Evolutionary conservation across 2,329 filamentous ascomycete genomes (phyloP).

Genomic region (Claviceps citrina): DNA sequence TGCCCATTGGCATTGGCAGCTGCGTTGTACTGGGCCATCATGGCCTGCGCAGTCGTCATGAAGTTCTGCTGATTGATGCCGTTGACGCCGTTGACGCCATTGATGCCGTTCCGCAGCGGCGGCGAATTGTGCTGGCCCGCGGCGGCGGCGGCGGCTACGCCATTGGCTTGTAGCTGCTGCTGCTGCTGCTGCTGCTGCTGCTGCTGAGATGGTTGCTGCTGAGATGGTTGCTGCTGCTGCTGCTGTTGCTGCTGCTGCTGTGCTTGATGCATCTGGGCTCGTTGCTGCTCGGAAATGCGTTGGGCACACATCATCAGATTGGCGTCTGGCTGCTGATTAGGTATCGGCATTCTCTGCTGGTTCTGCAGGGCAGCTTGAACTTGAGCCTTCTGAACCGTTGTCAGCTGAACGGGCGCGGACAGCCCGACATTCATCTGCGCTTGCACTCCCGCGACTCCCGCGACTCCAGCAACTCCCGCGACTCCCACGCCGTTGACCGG

Average conservation of each 20-base stretch:
- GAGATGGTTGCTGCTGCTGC: constrained; percentile 17
- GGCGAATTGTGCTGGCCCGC: constrained; percentile 28
- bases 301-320: constrained; percentile 48
- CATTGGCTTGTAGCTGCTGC: constrained; percentile 15
- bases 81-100: constrained; percentile 26
- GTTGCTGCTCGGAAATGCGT: constrained; percentile 50
- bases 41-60: constrained; percentile 35
- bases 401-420: constrained; percentile 42
- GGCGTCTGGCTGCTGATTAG: constrained; percentile 30
- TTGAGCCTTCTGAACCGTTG: constrained; percentile 53
- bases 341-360: constrained; percentile 44
- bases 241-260: constrained; percentile 20
- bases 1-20: constrained; percentile 27
- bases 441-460: constrained; percentile 28
- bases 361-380: constrained; percentile 40
- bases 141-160: constrained; percentile 19
- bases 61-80: constrained; percentile 37
- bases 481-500: constrained; percentile 35
- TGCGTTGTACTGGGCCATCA: constrained; percentile 33
- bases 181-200: constrained; percentile 16
- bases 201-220: constrained; percentile 27
- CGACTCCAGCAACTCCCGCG: constrained; percentile 29
- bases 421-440: constrained; percentile 36
- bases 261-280: constrained; percentile 33
- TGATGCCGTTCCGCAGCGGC: constrained; percentile 29